These are phyloP conservation scores for Magnusiomyces sp. DNA, from an alignment of 1,139 yeast genomes.

Conservation along the genomic window DNA sequence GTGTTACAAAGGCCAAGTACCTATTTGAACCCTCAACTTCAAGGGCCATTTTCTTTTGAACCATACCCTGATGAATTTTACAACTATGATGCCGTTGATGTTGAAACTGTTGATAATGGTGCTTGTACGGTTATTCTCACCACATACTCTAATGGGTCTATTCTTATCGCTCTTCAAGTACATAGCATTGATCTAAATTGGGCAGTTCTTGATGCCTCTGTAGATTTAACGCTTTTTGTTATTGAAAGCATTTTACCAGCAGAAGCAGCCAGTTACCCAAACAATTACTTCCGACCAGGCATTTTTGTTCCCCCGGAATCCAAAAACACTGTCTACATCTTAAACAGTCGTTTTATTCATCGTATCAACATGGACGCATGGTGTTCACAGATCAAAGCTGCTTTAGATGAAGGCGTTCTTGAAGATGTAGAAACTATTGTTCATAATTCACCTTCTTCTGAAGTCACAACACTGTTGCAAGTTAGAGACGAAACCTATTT, in stretches of 20 bases:
- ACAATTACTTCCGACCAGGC: background rate
- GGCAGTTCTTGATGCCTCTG: conserved; percentile 14
- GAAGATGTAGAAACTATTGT: background rate
- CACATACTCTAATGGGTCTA: conserved; percentile 23
- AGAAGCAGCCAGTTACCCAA: background rate
- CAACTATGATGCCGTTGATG: conserved; percentile 35
- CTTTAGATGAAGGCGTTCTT: conserved; percentile 19
- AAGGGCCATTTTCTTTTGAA: conserved; percentile 45
- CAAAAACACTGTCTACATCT: conserved; percentile 1
- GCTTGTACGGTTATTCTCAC: conserved; percentile 17
- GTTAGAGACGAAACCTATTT: background rate
- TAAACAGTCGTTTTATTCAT: conserved; percentile 6
- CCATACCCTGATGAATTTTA: conserved; percentile 47
- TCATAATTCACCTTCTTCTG: background rate
- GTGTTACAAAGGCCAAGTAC: conserved; percentile 20
- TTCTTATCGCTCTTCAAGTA: conserved; percentile 23
- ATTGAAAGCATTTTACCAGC: conserved; percentile 10
- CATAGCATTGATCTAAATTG: conserved; percentile 21
- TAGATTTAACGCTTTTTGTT: conserved; percentile 7
- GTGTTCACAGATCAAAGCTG: conserved; percentile 22
- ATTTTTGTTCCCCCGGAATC: conserved; percentile 2
- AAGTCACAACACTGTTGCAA: background rate
- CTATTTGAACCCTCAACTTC: conserved; percentile 23
- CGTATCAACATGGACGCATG: conserved; percentile 21
- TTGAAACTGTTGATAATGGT: conserved; percentile 28